Evolutionary conservation across 495 filamentous ascomycete species (phyloP), one percentile per base, ranked within the genome.

Genomic region (Penicillium atrosanguineum): DNA sequence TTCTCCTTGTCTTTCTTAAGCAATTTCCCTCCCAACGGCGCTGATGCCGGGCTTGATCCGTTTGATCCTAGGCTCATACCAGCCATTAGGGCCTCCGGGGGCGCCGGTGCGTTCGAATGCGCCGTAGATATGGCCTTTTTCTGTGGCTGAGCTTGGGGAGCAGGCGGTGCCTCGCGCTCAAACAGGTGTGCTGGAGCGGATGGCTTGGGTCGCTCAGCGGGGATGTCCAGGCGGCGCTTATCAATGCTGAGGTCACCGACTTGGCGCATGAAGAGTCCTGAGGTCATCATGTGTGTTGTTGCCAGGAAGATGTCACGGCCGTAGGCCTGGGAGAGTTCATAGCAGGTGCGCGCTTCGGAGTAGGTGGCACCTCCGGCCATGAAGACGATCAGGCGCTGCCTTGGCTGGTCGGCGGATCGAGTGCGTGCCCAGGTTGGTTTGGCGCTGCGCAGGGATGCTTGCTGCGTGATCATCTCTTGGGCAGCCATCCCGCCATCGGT

Each of bases 311-410:
- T 78, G 58, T 97, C 94, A 39, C 87, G 83, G 50, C 79, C 81
- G 53, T 78, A 82, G 44, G 80, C 61, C 52, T 87, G 79, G 8
- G 89, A 87, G 41, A 93, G 67, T 56, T 98, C 92, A 61, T 97
- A 97, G 72, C 94, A 97, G 18, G 87, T 79, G 46, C 95, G 84
- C 7, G 88, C 75, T 72, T 98, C 94, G 1, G 88, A 87, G 67
- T 92, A 94, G 3, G 92, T 98, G 7, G 95, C 95, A 38, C 94
- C 94, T 34, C 95, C 94, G 18, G 94, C 93, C 84, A 97, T 87
- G 68, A 97, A 97, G 43, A 97, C 87, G 53, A 98, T 88, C 42
- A 97, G 83, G 39, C 94, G 86, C 69, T 98, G 94, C 42, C 86
- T 83, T 47, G 89, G 90, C 60, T 96, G 92, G 18, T 87, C 82